These are phyloP conservation scores for Nitzschia putrida DNA, from an alignment of 108 stramenopile species.

Conservation along the genomic window DNA sequence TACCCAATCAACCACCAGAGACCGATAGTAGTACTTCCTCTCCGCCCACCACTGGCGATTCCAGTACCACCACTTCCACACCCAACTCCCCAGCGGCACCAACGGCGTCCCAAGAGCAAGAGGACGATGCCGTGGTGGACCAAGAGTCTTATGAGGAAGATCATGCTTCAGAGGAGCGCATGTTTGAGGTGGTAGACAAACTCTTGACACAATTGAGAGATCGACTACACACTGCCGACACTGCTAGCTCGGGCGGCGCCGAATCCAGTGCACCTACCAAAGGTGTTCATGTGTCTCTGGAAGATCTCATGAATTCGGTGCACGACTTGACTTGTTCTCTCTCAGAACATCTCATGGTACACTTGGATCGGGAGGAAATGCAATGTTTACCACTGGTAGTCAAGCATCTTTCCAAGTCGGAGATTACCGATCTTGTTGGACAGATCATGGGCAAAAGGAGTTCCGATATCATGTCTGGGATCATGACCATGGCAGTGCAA, in stretches of 20 bases:
- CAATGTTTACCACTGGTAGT: slow-evolving; percentile 87
- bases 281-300: slow-evolving; percentile 26
- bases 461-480: slow-evolving; percentile 80
- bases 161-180: slow-evolving; percentile 88
- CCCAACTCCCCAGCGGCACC: neutral
- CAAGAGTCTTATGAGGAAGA: slow-evolving; percentile 93
- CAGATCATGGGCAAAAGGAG: slow-evolving; percentile 88
- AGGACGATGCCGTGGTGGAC: slow-evolving; percentile 53
- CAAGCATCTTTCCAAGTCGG: slow-evolving; percentile 75
- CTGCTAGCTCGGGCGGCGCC: neutral
- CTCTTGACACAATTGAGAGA: slow-evolving; percentile 62
- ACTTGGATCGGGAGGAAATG: slow-evolving; percentile 88
- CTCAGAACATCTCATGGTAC: slow-evolving; percentile 69
- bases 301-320: slow-evolving; percentile 49
- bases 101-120: neutral
- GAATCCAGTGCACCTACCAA: slow-evolving; percentile 2
- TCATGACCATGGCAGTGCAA: slow-evolving; percentile 92
- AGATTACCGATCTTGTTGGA: slow-evolving; percentile 86
- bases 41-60: neutral
- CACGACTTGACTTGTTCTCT: slow-evolving; percentile 54
- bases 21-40: neutral
- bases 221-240: slow-evolving; percentile 26
- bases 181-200: slow-evolving; percentile 77
- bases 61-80: neutral
- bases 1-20: slow-evolving; percentile 9